Evolutionary conservation across 805 yeast genomes (phyloP).

Genomic region (Teunomyces pallodes): DNA sequence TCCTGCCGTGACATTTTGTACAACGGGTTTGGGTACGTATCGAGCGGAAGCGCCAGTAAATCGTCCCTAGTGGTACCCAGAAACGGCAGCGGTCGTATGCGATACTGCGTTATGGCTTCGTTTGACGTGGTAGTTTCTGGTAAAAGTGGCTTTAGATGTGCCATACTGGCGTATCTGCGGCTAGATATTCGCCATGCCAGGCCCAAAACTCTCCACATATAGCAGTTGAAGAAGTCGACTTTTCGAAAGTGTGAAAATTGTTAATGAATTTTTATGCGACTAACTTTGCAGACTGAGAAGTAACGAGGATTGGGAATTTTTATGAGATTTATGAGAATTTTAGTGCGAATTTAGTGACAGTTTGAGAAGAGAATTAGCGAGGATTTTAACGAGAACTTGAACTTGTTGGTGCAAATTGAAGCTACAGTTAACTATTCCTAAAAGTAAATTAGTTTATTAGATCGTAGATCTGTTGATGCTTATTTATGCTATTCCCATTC

Average conservation of each 20-base stretch:
- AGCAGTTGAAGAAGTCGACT: too few species aligned
- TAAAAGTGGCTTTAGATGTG: neutral
- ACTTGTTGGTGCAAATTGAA: too few species aligned
- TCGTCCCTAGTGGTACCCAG: constrained; percentile 7
- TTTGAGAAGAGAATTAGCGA: too few species aligned
- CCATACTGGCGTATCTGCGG: neutral
- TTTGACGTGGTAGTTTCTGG: neutral
- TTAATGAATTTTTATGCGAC: neutral
- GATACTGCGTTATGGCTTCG: constrained; percentile 1
- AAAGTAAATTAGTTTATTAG: too few species aligned
- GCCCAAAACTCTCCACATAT: neutral
- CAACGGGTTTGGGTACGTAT: constrained; percentile 35
- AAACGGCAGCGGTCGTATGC: constrained; percentile 15
- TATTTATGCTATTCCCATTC: constrained; percentile 3
- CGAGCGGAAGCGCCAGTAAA: constrained; percentile 13
- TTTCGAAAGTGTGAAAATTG: too few species aligned
- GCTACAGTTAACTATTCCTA: neutral
- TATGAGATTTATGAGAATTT: too few species aligned
- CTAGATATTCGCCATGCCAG: too few species aligned
- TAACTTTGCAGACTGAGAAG: neutral
- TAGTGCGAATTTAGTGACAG: too few species aligned
- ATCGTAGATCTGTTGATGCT: neutral
- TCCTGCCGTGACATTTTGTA: constrained; percentile 25
- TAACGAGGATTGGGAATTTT: neutral
- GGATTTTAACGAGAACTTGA: neutral